Evolutionary conservation across 2,329 filamentous ascomycete species (phyloP).

Genomic region (Chaetomiaceae sp.): DNA sequence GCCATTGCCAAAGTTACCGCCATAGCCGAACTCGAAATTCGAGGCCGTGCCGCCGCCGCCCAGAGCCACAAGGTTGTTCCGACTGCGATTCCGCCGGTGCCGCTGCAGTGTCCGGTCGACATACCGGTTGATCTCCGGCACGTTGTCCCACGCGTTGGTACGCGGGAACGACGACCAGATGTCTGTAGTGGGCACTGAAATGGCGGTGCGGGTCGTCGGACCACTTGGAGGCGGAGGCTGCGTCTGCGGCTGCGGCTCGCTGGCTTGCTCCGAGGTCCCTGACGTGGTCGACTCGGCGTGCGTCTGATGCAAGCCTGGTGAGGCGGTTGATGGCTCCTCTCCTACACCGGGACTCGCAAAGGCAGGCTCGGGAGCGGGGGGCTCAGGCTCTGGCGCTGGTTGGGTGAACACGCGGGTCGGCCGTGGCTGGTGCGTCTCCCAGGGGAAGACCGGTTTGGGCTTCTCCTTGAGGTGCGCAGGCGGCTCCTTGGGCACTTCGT

Average conservation of each 20-base stretch:
- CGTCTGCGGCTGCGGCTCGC: slow-evolving; percentile 42
- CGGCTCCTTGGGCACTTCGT: slow-evolving; percentile 66
- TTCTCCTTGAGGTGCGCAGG: slow-evolving; percentile 51
- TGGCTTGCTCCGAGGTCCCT: slow-evolving; percentile 36
- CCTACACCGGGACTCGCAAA: slow-evolving; percentile 27
- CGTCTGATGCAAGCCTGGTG: slow-evolving; percentile 17
- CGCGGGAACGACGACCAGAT: slow-evolving; percentile 71
- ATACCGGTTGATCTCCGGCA: slow-evolving; percentile 83
- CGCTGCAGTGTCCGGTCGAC: slow-evolving; percentile 68
- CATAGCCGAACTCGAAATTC: neutral
- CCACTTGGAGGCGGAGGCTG: slow-evolving; percentile 34
- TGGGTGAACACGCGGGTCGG: slow-evolving; percentile 59
- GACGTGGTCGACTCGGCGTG: slow-evolving; percentile 29
- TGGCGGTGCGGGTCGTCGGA: slow-evolving; percentile 47
- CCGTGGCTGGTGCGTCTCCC: slow-evolving; percentile 68
- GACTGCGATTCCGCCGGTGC: slow-evolving; percentile 40
- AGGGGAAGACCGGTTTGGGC: slow-evolving; percentile 77
- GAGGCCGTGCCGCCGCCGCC: neutral
- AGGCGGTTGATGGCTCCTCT: slow-evolving; percentile 16
- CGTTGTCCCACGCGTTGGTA: slow-evolving; percentile 88
- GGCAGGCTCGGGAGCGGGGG: slow-evolving; percentile 25
- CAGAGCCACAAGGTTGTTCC: slow-evolving; percentile 28
- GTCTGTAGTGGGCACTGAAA: slow-evolving; percentile 46
- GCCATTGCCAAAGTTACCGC: slow-evolving; percentile 19
- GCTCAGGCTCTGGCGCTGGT: slow-evolving; percentile 43